Evolutionary conservation across 441 rosid species (phyloP).

Genomic region (Adansonia madagascariensis): DNA sequence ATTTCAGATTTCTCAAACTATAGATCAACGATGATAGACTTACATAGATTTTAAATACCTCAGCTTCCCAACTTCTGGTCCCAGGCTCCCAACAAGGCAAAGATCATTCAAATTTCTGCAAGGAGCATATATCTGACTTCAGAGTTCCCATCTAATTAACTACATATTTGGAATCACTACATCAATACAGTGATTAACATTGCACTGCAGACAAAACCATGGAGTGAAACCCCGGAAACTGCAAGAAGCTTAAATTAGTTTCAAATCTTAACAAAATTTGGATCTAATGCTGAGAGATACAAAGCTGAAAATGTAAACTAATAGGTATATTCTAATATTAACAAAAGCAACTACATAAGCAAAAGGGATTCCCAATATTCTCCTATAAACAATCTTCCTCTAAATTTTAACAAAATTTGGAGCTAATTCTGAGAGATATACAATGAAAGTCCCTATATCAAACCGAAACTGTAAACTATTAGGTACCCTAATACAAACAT

Average conservation of each 20-base stretch:
- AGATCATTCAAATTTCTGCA: conserved; percentile 74
- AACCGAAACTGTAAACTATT: neutral
- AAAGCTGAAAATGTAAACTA: too few relatives aligned
- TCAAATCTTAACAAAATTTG: neutral
- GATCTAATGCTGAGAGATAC: too few relatives aligned
- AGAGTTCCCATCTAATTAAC: conserved; percentile 5
- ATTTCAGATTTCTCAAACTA: neutral
- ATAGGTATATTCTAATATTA: neutral
- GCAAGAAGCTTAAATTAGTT: neutral
- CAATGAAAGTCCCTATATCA: neutral
- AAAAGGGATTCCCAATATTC: neutral
- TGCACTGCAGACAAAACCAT: neutral
- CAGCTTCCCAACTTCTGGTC: conserved; percentile 71
- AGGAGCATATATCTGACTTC: conserved; percentile 25
- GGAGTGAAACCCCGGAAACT: neutral
- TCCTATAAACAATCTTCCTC: neutral
- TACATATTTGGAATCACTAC: neutral
- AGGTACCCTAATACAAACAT: neutral
- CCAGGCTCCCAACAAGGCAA: conserved; percentile 67
- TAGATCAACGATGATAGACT: conserved; percentile 28
- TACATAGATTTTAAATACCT: conserved; percentile 70
- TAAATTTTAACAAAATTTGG: neutral
- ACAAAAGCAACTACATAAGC: neutral
- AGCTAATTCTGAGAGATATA: neutral
- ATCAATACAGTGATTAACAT: neutral